These are phyloP conservation scores for Magnusiomyces suaveolens DNA, from an alignment of 1,139 yeast genomes.

Conservation along the genomic window DNA sequence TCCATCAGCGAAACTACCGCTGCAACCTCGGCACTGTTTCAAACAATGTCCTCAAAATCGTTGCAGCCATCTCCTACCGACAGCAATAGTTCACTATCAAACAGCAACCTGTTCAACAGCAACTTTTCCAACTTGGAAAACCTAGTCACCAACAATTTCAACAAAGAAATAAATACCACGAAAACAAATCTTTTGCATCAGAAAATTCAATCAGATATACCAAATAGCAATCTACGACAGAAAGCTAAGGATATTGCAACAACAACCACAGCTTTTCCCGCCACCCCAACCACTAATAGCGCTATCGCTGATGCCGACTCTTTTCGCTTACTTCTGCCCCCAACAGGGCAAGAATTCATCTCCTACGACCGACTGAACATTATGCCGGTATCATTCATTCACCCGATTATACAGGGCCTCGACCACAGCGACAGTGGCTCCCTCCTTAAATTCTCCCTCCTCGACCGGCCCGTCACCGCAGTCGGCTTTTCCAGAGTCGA, in stretches of 20 bases:
- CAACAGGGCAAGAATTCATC: conserved; percentile 1
- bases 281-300: neutral
- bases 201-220: too few species aligned
- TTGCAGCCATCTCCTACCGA: neutral
- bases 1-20: conserved; percentile 1
- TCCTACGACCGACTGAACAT: neutral
- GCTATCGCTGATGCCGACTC: neutral
- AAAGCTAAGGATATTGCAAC: neutral
- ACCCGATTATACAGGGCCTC: neutral
- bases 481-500: conserved; percentile 59
- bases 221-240: too few species aligned
- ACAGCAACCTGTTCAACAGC: neutral
- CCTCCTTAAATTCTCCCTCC: conserved; percentile 38
- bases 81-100: neutral
- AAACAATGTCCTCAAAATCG: neutral
- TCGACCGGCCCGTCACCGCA: conserved; percentile 43
- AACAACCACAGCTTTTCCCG: neutral
- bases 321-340: conserved; percentile 3
- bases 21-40: neutral
- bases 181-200: too few species aligned
- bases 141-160: too few species aligned
- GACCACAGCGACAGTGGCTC: conserved; percentile 38
- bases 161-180: too few species aligned
- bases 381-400: neutral
- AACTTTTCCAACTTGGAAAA: neutral